phyloP scores from a whole-genome alignment of 2,329 filamentous ascomycete genomes.

The Pseudogymnoascus sp. region DNA sequence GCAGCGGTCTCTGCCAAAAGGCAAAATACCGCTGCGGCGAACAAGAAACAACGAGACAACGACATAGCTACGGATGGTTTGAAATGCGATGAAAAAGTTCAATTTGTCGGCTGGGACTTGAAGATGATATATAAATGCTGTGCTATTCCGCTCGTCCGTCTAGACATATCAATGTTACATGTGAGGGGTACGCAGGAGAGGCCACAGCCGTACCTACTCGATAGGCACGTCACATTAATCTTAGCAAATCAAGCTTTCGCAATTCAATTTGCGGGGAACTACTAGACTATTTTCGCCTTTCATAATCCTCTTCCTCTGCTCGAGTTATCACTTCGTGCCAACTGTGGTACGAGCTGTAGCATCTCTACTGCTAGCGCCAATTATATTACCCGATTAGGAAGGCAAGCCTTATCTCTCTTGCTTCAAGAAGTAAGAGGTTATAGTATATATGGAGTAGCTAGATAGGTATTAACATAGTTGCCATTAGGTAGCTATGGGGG shows the following conservation, averaged over 20 bases:
- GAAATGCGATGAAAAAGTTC: neutral
- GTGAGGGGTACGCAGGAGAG: neutral
- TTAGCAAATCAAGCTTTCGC: neutral
- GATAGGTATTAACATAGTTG: too few relatives aligned
- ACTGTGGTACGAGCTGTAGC: neutral
- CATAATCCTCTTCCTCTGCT: neutral
- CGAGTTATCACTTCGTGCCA: neutral
- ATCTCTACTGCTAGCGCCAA: neutral
- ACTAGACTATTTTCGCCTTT: neutral
- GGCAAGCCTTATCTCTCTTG: neutral
- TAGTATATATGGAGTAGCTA: too few relatives aligned
- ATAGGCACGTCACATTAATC: neutral
- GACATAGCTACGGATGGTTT: neutral
- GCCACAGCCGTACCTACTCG: neutral
- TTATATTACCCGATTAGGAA: neutral
- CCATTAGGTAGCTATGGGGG: too few relatives aligned
- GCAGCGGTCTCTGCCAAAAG: constrained; percentile 20
- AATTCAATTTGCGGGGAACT: neutral
- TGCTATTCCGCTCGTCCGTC: neutral
- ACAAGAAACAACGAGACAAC: neutral
- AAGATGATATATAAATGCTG: neutral
- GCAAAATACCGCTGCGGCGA: neutral
- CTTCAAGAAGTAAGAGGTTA: too few relatives aligned
- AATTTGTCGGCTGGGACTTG: neutral
- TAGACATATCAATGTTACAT: neutral